Percentiles rank a stretch among this genome's conserved stretches.
These are phyloP conservation scores for Centaurea solstitialis DNA, from an alignment of 129 eudicot genomes.

Conservation along the genomic window DNA sequence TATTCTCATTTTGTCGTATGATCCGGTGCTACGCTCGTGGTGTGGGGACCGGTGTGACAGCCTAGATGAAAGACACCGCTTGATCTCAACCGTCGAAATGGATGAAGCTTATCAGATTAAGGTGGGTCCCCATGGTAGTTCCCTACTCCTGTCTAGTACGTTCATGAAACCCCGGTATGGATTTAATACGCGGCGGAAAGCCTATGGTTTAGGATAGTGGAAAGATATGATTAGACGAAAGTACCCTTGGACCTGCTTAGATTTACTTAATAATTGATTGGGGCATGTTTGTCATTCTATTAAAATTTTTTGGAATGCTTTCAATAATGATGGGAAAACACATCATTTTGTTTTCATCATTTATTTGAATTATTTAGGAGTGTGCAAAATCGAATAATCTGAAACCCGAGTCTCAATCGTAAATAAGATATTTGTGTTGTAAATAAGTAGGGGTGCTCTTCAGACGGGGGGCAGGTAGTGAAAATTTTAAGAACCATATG, in stretches of 20 bases:
- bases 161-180: slow-evolving; percentile 24
- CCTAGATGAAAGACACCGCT: slow-evolving; percentile 6
- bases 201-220: slow-evolving; percentile 34
- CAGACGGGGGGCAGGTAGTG: no score
- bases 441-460: no score
- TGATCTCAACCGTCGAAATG: slow-evolving; percentile 5
- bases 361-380: background rate
- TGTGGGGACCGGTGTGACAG: slow-evolving; percentile 21
- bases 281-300: background rate
- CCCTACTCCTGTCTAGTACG: slow-evolving; percentile 21
- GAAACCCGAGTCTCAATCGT: no score
- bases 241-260: background rate
- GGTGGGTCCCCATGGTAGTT: slow-evolving; percentile 9
- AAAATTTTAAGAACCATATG: no score
- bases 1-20: slow-evolving; percentile 27
- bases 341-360: background rate
- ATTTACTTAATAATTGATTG: background rate
- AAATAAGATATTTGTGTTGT: no score
- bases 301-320: background rate
- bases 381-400: no score
- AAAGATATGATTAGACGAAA: background rate
- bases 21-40: slow-evolving; percentile 27
- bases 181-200: slow-evolving; percentile 75
- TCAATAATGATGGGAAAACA: slow-evolving; percentile 4
- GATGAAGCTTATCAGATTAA: slow-evolving; percentile 11